Evolutionary conservation across 345 rosid species (phyloP), one percentile per base, ranked within the genome.

Genomic region (Salix arbutifolia): DNA sequence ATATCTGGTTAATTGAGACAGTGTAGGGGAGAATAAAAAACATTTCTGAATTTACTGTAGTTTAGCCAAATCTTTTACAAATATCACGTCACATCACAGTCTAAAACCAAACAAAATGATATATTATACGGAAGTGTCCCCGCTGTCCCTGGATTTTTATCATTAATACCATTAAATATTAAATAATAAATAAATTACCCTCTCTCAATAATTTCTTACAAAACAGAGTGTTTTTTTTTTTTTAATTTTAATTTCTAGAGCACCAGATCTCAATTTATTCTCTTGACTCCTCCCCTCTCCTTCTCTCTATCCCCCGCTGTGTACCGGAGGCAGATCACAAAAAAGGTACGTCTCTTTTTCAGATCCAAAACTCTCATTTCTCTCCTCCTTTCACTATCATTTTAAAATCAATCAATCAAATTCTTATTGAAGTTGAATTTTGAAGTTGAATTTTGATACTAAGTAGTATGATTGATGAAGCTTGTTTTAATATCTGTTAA

Each of bases 351-450:
- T 21, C 16, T 31, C 61, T 1, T 33, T 52, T 14, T 76, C 48
- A 77, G 79, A 77, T 77, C 79, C 74, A 40, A 37, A 69, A 38
- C 23, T 69, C 33, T 69, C 28, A 18, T 35, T 69, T 23, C 14
- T 23, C 64, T 23, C 6, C 28, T 12, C 21, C 6, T 68, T 13
- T 40, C 33, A 68, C 30, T 25, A n/a, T 40, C 71, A 66, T 28
- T 13, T 26, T 1, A 60, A 60, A 60, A 35, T 6, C 37, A 52
- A 52, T 6, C 37, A 52, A 52, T 30, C 37, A 25, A 66, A 4
- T 64, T 26, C 3, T 64, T 64, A 4, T 14, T 13, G 64, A 58
- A 58, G 62, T 58, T 23, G 6, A 25, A n/a, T 58, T 58, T 58
- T 58, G 64, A 58, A 58, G 62, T 58, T 23, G 6, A 25, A n/a